These are phyloP conservation scores for Nakazawaea wickerhamii DNA, from an alignment of 805 yeast species.

Conservation along the genomic window DNA sequence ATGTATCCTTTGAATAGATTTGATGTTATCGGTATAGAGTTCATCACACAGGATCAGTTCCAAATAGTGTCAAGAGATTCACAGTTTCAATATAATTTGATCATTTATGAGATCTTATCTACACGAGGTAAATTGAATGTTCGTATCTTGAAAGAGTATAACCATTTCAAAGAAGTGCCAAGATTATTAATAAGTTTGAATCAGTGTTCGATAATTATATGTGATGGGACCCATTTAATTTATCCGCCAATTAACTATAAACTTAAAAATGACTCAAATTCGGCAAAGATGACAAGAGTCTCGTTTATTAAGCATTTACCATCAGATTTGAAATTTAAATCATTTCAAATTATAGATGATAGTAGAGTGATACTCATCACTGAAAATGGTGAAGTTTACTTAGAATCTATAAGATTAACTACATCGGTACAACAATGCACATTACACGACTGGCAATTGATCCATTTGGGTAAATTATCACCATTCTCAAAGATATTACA, in stretches of 20 bases:
- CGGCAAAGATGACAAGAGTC: constrained; percentile 8
- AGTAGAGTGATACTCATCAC: constrained; percentile 1
- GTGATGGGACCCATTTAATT: constrained; percentile 3
- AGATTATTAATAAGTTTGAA: background rate
- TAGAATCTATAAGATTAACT: constrained; percentile 1
- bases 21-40: background rate
- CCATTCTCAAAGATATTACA: constrained; percentile 1
- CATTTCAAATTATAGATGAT: constrained; percentile 5
- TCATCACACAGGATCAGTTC: background rate
- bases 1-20: background rate
- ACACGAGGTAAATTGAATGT: background rate
- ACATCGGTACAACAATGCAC: background rate
- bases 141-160: background rate
- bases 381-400: background rate
- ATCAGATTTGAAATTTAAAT: background rate
- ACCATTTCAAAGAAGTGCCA: constrained; percentile 8
- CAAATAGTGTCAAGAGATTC: constrained; percentile 4
- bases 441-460: constrained; percentile 2
- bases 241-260: background rate
- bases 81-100: background rate
- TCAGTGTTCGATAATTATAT: constrained; percentile 2
- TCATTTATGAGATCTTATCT: background rate
- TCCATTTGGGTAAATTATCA: constrained; percentile 1
- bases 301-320: constrained; percentile 3
- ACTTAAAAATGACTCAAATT: background rate